These are phyloP conservation scores for Exutisphaerella laricina DNA, from an alignment of 2,329 filamentous ascomycete genomes.

Conservation along the genomic window DNA sequence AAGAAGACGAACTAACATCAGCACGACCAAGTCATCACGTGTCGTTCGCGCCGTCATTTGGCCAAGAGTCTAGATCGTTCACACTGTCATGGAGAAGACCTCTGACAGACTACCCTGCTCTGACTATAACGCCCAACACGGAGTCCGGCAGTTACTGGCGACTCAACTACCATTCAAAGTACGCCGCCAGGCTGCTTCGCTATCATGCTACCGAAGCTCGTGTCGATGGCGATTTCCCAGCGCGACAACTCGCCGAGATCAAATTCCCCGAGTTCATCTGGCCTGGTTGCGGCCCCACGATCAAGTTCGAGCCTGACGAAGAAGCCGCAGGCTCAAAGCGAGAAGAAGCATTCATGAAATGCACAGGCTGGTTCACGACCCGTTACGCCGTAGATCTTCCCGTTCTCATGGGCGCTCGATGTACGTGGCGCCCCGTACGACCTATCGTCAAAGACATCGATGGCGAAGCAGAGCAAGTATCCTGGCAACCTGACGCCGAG, in stretches of 20 bases:
- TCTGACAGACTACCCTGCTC: constrained; percentile 5
- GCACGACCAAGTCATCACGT: neutral
- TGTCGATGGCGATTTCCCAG: constrained; percentile 4
- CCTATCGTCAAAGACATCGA: neutral
- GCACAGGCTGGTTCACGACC: constrained; percentile 3
- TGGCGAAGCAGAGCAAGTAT: neutral
- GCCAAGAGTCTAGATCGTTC: neutral
- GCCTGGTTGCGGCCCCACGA: constrained; percentile 2
- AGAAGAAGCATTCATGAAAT: constrained; percentile 3
- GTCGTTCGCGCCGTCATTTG: constrained; percentile 2
- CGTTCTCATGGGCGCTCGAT: neutral
- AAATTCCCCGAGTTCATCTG: constrained; percentile 6
- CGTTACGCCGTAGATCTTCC: constrained; percentile 3
- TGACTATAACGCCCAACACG: constrained; percentile 4
- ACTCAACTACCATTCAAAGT: constrained; percentile 6
- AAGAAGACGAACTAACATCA: constrained; percentile 1
- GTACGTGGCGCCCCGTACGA: constrained; percentile 1
- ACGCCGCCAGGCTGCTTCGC: neutral
- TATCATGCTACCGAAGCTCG: constrained; percentile 2
- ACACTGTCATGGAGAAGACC: constrained; percentile 1
- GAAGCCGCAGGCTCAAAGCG: neutral
- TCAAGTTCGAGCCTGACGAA: constrained; percentile 7
- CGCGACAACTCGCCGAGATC: constrained; percentile 6
- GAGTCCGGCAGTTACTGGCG: constrained; percentile 4
- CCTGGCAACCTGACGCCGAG: neutral